These are phyloP conservation scores for Xerocomus amazonicus DNA, from an alignment of 1,284 basidiomycete genomes.

Conservation along the genomic window DNA sequence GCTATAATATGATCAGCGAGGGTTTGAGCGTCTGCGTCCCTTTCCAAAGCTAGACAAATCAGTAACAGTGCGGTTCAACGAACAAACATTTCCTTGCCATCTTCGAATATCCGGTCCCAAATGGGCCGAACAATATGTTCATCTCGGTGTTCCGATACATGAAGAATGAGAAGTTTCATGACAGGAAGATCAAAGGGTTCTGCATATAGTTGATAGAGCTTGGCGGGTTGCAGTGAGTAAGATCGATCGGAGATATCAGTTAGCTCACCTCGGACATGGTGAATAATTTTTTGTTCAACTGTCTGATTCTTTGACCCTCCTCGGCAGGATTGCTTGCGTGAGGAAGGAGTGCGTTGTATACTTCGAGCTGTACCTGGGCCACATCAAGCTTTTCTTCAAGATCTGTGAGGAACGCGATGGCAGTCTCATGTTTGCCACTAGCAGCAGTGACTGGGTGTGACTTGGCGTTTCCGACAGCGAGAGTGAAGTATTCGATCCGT, in stretches of 20 bases:
- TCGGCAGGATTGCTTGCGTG: slow-evolving; percentile 57
- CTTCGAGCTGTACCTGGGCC: slow-evolving; percentile 92
- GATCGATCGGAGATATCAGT: background rate
- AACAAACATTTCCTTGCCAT: slow-evolving; percentile 47
- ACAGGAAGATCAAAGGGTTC: slow-evolving; percentile 83
- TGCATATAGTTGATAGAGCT: slow-evolving; percentile 90
- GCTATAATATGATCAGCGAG: slow-evolving; percentile 62
- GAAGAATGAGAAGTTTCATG: slow-evolving; percentile 87
- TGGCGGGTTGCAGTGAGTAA: slow-evolving; percentile 13
- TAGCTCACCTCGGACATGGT: slow-evolving; percentile 66
- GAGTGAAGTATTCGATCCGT: slow-evolving; percentile 85
- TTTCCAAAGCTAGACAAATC: slow-evolving; percentile 43
- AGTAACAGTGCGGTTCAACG: slow-evolving; percentile 2
- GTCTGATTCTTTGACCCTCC: slow-evolving; percentile 52
- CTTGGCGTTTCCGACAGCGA: slow-evolving; percentile 95
- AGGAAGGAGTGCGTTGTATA: slow-evolving; percentile 64
- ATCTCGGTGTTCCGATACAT: slow-evolving; percentile 91
- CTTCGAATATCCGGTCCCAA: slow-evolving; percentile 85
- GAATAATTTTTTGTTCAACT: slow-evolving; percentile 54
- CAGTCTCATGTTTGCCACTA: slow-evolving; percentile 74
- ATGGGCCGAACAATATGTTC: slow-evolving; percentile 77
- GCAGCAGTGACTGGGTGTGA: slow-evolving; percentile 82
- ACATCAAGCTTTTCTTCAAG: slow-evolving; percentile 97
- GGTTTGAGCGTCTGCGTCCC: slow-evolving; percentile 44
- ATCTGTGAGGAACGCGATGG: slow-evolving; percentile 88